A percentile compares a stretch with the other conserved stretches of the same genome.
Conservation (phyloP, 164 flowering plant species). For the Platanus orientalis region DNA sequence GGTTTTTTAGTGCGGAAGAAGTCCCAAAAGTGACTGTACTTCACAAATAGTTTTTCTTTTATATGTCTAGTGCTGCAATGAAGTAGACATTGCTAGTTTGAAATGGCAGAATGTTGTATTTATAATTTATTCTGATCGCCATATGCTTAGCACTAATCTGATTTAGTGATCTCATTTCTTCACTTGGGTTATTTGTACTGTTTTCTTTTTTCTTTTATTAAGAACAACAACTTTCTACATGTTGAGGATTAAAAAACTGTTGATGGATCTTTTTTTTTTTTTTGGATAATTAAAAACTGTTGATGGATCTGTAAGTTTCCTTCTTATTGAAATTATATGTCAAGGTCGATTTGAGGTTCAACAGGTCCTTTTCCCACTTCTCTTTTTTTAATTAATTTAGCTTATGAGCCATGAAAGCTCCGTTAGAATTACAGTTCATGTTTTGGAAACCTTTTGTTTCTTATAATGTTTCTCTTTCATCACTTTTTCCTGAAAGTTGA, state of each 20-base stretch:
- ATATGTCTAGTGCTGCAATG: not conserved
- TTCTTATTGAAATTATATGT: not conserved
- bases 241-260: too few relatives aligned
- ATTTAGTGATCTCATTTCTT: not conserved
- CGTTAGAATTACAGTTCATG: not conserved
- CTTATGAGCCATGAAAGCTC: not conserved
- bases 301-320: not conserved
- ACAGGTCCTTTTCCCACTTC: not conserved
- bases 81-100: too few relatives aligned
- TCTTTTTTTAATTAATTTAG: not conserved
- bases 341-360: not conserved
- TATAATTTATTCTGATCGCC: too few relatives aligned
- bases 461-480: not conserved
- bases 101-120: too few relatives aligned
- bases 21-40: too few relatives aligned
- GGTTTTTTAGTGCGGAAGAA: too few relatives aligned
- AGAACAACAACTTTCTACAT: too few relatives aligned
- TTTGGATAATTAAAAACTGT: too few relatives aligned
- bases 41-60: too few relatives aligned
- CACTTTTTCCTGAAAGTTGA: slow-evolving; percentile 8
- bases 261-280: not conserved
- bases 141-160: not conserved
- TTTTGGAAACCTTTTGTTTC: not conserved
- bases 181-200: not conserved
- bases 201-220: not conserved